Evolutionary conservation across 1,139 yeast species (phyloP), one percentile per base, ranked within the genome.

Genomic region (Sugiyamaella paludigena): DNA sequence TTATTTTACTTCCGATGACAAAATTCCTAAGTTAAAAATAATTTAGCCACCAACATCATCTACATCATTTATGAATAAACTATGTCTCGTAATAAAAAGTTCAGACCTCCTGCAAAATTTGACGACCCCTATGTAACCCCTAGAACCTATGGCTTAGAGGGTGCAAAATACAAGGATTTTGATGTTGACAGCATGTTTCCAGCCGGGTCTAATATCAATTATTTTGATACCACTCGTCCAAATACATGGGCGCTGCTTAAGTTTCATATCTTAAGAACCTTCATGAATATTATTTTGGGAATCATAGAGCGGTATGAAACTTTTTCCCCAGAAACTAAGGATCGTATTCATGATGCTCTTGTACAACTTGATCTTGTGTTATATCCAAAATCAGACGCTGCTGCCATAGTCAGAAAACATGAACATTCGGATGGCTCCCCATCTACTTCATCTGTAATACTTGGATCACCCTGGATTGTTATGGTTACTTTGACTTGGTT

Each of bases 201-300:
- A 0, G 58, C 67, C 1, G 67, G 67, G 3, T 50, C 65, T 1
- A 63, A 60, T 36, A 45, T 50, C 1, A 46, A 51, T 15, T 50
- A 45, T 30, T 43, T 50, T 34, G 12, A 35, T 9, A 43, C 31
- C n/a, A 42, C 31, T 16, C 13, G 28, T 9, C 38, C 58, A 30
- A 51, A 44, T 24, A 59, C 65, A 10, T 52, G 50, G 52, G 50
- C 50, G 7, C 43, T 62, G 36, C 52, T 62, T 37, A 46, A 48
- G 46, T 62, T 61, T 46, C 61, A 60, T 31, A 12, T 64, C 11
- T 45, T 48, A 16, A 53, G 58, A 15, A 47, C 55, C 9, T 9
- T 60, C 8, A 44, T 59, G 40, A 50, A 42, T 15, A 30, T 43
- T 10, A 11, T 57, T 6, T 49, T 48, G 24, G 40, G 30, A 16